Conservation (phyloP, 768 basidiomycete species). For the Lepiota venenata region DNA sequence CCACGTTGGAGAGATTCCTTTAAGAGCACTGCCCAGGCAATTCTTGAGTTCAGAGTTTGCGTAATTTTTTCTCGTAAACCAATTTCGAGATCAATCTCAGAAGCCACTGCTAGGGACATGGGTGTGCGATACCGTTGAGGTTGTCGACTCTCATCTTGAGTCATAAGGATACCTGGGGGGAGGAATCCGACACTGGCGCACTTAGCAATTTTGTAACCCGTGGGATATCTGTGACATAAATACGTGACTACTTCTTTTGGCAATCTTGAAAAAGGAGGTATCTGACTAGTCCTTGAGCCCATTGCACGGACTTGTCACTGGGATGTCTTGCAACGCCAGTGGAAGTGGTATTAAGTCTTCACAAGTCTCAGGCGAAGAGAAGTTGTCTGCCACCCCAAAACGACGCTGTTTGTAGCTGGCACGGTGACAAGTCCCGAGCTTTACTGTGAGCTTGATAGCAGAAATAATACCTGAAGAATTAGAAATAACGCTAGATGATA, state of each 20-base stretch:
- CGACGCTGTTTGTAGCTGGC: too few species aligned
- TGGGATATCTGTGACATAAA: too few species aligned
- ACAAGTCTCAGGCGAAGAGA: too few species aligned
- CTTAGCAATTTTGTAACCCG: background rate
- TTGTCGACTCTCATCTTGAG: constrained; percentile 1
- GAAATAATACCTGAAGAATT: too few species aligned
- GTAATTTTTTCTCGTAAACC: constrained; percentile 37
- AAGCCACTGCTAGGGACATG: constrained; percentile 23
- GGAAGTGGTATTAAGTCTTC: background rate
- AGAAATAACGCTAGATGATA: too few species aligned
- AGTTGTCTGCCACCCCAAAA: too few species aligned
- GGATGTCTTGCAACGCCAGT: background rate
- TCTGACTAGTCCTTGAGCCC: background rate
- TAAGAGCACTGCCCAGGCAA: constrained; percentile 45
- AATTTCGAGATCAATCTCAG: constrained; percentile 47
- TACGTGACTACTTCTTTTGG: too few species aligned
- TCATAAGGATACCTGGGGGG: background rate
- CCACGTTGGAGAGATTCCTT: constrained; percentile 33
- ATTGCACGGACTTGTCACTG: too few species aligned
- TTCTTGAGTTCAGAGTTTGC: constrained; percentile 39
- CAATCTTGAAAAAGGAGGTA: background rate
- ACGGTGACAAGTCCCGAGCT: too few species aligned
- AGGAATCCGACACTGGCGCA: background rate
- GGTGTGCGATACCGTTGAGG: background rate
- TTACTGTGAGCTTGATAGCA: too few species aligned